Percentiles rank a stretch among this genome's conserved stretches.
These are phyloP conservation scores for Albifimbria verrucaria DNA, from an alignment of 2,329 filamentous ascomycete species.

Conservation along the genomic window DNA sequence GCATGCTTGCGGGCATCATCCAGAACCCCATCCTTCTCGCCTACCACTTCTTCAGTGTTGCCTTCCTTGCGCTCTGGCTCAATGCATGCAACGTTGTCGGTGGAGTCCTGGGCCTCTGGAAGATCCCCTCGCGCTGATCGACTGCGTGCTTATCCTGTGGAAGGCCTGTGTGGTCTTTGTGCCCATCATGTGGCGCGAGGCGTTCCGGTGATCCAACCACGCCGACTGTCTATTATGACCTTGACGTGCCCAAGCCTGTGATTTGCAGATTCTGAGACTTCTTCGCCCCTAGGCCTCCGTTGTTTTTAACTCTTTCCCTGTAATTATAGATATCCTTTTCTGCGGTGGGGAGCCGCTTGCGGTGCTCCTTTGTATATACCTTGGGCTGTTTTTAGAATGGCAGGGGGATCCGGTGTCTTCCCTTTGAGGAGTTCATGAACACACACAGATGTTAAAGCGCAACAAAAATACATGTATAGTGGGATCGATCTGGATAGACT, in stretches of 20 bases:
- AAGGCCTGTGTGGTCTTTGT: slow-evolving; percentile 80
- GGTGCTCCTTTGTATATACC: not conserved
- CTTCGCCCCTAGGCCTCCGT: too few species aligned
- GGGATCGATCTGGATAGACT: not conserved
- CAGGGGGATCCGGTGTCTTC: too few species aligned
- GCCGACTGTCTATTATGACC: not conserved
- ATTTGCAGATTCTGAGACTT: not conserved
- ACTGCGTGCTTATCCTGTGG: slow-evolving; percentile 69
- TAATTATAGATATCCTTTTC: not conserved
- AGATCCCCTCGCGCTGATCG: slow-evolving; percentile 59
- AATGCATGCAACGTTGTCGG: slow-evolving; percentile 37
- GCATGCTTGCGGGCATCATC: slow-evolving; percentile 78
- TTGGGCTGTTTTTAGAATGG: too few species aligned
- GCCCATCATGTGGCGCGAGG: slow-evolving; percentile 73
- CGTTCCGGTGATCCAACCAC: slow-evolving; percentile 23
- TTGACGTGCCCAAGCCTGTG: not conserved
- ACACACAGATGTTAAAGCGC: not conserved
- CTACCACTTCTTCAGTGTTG: slow-evolving; percentile 93
- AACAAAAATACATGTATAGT: not conserved
- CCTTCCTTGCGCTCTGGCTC: slow-evolving; percentile 80
- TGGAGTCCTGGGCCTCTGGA: slow-evolving; percentile 35
- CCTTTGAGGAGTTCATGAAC: too few species aligned
- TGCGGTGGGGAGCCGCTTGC: not conserved
- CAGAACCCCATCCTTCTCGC: slow-evolving; percentile 74
- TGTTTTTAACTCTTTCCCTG: not conserved